Evolutionary conservation across 306 rosid genomes (phyloP).

Genomic region (Cicer yamashitae): DNA sequence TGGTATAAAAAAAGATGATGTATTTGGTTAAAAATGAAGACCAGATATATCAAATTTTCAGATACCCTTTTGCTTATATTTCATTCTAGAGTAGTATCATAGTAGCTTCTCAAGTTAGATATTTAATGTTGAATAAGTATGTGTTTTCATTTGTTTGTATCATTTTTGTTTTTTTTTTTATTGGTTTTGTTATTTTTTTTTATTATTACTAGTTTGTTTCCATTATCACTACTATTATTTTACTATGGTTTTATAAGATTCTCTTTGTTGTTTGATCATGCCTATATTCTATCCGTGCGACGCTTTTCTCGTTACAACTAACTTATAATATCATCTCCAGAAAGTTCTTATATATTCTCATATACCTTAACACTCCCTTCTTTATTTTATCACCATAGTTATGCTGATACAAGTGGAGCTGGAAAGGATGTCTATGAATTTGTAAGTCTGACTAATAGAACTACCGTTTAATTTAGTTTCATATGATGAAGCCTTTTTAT

Average conservation of each 20-base stretch:
- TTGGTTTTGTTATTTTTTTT: background rate
- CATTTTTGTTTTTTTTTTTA: background rate
- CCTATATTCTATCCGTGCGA: conserved; percentile 22
- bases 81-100: background rate
- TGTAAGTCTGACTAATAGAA: conserved; percentile 59
- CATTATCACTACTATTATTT: background rate
- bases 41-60: no score
- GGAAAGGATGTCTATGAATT: conserved; percentile 91
- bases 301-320: conserved; percentile 30
- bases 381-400: conserved; percentile 54
- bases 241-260: background rate
- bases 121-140: background rate
- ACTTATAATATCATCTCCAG: conserved; percentile 22
- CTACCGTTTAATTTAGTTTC: conserved; percentile 25
- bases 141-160: conserved; percentile 2
- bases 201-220: background rate
- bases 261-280: conserved; percentile 1
- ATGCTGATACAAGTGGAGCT: conserved; percentile 94
- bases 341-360: conserved; percentile 33
- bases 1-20: no score
- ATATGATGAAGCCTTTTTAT: conserved; percentile 17
- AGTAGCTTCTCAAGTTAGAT: conserved; percentile 4
- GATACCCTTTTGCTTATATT: no score
- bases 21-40: no score
- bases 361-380: conserved; percentile 41